These are phyloP conservation scores for Hypoxylon trugodes DNA, from an alignment of 495 filamentous ascomycete genomes.

Conservation along the genomic window DNA sequence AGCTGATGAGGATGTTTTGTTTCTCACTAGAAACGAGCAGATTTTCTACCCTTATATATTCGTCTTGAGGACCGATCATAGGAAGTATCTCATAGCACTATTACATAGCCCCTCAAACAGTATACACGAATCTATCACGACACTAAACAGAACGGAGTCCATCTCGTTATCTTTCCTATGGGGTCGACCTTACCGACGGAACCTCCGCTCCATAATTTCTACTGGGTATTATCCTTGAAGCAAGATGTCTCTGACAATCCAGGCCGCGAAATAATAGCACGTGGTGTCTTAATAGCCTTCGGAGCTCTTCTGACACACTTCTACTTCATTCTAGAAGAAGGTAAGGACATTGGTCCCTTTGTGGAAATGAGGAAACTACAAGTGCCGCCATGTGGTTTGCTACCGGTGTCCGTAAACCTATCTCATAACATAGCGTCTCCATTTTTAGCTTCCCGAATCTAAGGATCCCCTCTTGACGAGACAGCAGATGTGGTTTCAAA, in stretches of 20 bases:
- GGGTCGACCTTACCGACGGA: slow-evolving; percentile 15
- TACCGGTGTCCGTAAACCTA: slow-evolving; percentile 4
- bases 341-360: neutral
- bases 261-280: neutral
- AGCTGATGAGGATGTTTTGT: neutral
- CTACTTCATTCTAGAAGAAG: slow-evolving; percentile 21
- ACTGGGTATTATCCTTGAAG: slow-evolving; percentile 1
- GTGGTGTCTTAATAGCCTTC: slow-evolving; percentile 4
- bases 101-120: neutral
- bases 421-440: neutral
- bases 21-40: neutral
- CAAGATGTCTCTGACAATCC: neutral
- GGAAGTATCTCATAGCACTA: neutral
- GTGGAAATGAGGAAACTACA: neutral
- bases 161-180: neutral
- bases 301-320: neutral
- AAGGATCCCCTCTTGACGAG: neutral
- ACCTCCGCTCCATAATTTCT: slow-evolving; percentile 3
- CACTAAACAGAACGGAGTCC: slow-evolving; percentile 17
- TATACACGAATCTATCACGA: neutral
- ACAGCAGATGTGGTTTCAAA: slow-evolving; percentile 4
- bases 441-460: neutral
- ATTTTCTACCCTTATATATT: slow-evolving; percentile 18
- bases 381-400: slow-evolving; percentile 21
- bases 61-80: neutral